Conservation (phyloP, 257 asterid genomes). For the Leptodermis oblonga region DNA sequence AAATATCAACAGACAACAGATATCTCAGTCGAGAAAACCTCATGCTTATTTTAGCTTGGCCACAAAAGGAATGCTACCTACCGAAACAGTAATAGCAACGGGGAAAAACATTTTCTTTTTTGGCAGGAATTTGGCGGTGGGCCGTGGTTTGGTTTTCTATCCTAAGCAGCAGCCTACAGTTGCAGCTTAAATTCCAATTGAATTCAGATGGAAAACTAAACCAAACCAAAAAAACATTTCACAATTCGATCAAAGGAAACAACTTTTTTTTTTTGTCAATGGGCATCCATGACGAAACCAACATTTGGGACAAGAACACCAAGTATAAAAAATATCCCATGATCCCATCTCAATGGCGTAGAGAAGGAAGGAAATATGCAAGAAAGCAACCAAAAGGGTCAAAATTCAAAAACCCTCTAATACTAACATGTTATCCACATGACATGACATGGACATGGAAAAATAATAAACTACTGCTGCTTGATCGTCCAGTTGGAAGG, state of each 20-base stretch:
- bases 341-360: too few relatives aligned
- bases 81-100: not conserved
- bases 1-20: not conserved
- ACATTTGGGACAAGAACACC: too few relatives aligned
- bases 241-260: conserved; percentile 1
- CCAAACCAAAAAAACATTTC: not conserved
- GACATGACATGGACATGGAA: too few relatives aligned
- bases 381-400: too few relatives aligned
- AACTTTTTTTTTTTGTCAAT: not conserved
- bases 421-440: too few relatives aligned
- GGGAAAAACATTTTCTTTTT: not conserved
- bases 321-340: too few relatives aligned
- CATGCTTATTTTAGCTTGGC: not conserved
- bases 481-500: not conserved
- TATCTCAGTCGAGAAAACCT: not conserved
- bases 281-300: too few relatives aligned
- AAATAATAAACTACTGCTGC: too few relatives aligned
- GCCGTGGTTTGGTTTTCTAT: not conserved
- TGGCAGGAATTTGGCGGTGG: not conserved
- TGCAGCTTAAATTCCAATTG: too few relatives aligned
- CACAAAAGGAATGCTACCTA: not conserved
- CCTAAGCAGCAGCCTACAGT: not conserved
- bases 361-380: too few relatives aligned
- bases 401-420: too few relatives aligned
- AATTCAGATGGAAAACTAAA: too few relatives aligned